Evolutionary conservation across 108 stramenopile species (phyloP).

Genomic region (Cafeteria roenbergensis): DNA sequence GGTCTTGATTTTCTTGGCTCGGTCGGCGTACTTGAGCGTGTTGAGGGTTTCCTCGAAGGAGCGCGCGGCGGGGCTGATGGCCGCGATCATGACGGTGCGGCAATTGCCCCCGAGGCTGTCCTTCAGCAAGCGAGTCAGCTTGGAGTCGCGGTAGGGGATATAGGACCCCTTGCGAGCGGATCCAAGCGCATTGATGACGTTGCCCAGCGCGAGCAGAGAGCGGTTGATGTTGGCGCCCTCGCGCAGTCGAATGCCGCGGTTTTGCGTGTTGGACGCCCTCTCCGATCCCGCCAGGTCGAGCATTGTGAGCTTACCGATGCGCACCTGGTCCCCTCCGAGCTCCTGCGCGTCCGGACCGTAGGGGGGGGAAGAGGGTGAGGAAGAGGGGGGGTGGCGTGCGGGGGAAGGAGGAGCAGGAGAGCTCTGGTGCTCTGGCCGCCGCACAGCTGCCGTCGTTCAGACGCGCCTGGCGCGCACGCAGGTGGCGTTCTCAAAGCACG

Average conservation of each 20-base stretch:
- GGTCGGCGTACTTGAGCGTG: constrained; percentile 82
- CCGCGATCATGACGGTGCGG: constrained; percentile 90
- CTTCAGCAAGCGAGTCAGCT: constrained; percentile 64
- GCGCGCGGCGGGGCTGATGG: constrained; percentile 59
- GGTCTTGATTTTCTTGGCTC: constrained; percentile 91
- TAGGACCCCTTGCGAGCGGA: constrained; percentile 54
- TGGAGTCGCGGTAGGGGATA: constrained; percentile 89
- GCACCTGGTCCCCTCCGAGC: constrained; percentile 31
- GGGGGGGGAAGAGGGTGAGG: no score
- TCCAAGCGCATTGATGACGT: constrained; percentile 84
- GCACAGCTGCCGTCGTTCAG: no score
- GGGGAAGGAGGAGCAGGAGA: no score
- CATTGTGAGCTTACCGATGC: constrained; percentile 44
- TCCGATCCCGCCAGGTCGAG: constrained; percentile 56
- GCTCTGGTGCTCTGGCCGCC: no score
- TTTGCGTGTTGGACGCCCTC: constrained; percentile 46
- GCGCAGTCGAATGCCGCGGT: constrained; percentile 60
- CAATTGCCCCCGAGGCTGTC: constrained; percentile 65
- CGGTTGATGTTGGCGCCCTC: constrained; percentile 95
- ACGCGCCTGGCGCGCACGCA: no score
- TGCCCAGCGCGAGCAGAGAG: constrained; percentile 79
- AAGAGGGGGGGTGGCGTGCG: no score
- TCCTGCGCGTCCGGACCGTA: constrained; percentile 32
- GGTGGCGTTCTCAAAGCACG: no score
- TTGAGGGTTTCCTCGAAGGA: constrained; percentile 80